These are phyloP conservation scores for Dothideomycetidae sp. DNA, from an alignment of 2,329 filamentous ascomycete genomes.

Conservation along the genomic window DNA sequence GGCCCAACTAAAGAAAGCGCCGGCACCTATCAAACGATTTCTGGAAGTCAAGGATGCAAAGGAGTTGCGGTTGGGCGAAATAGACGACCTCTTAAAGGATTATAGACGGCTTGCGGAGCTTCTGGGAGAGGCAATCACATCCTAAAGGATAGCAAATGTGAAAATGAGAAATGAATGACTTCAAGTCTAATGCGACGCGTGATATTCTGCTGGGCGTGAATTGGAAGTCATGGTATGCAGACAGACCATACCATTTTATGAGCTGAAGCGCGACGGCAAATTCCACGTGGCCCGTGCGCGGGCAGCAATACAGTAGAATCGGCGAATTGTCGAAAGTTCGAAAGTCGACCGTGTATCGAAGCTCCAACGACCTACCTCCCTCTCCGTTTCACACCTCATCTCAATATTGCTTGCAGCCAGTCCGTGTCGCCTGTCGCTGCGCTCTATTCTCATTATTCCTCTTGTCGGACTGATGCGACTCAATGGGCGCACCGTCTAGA, in stretches of 20 bases:
- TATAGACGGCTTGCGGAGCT: conserved; percentile 29
- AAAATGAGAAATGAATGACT: too few species aligned
- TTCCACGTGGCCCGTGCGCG: background rate
- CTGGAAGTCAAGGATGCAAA: conserved; percentile 32
- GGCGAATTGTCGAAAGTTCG: background rate
- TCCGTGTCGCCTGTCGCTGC: too few species aligned
- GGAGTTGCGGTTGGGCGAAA: conserved; percentile 33
- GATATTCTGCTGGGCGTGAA: too few species aligned
- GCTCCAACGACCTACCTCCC: background rate
- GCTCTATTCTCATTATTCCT: conserved; percentile 5
- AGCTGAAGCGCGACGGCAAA: too few species aligned
- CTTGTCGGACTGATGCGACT: conserved; percentile 9
- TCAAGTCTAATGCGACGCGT: too few species aligned
- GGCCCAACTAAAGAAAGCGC: conserved; percentile 30
- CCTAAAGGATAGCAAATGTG: too few species aligned
- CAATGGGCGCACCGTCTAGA: conserved; percentile 28
- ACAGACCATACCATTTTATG: too few species aligned
- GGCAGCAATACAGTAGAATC: too few species aligned
- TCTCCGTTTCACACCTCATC: background rate
- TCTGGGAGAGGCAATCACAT: conserved; percentile 27
- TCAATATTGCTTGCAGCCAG: background rate
- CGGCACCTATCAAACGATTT: conserved; percentile 34
- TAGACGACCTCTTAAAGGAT: conserved; percentile 30
- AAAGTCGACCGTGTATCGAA: background rate
- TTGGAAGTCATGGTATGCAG: too few species aligned